Conservation (phyloP, 768 basidiomycete species). For the Candolleomyces eurysporus region DNA sequence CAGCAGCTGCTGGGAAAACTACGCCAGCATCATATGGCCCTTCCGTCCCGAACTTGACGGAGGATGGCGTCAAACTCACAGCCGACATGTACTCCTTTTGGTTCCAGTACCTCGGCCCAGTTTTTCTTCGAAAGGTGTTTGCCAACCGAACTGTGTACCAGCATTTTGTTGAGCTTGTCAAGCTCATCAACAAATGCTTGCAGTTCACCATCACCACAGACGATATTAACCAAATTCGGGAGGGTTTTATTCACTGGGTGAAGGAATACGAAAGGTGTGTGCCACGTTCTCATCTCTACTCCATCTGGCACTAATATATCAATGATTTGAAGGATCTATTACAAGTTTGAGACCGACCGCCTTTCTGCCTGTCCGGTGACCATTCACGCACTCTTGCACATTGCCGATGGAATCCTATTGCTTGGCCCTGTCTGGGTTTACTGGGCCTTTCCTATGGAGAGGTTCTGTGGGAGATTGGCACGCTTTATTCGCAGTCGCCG, state of each 20-base stretch:
- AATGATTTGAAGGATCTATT: conserved; percentile 32
- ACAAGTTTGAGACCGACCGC: conserved; percentile 21
- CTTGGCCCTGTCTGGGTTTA: conserved; percentile 36
- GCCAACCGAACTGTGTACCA: conserved; percentile 31
- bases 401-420: conserved; percentile 29
- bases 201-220: conserved; percentile 27
- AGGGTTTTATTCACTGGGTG: conserved; percentile 36
- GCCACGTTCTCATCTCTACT: neutral
- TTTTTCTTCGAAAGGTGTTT: conserved; percentile 34
- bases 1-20: conserved; percentile 26
- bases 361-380: conserved; percentile 28
- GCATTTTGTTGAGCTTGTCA: conserved; percentile 40
- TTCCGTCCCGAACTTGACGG: conserved; percentile 25
- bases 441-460: conserved; percentile 41
- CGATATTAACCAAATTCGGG: conserved; percentile 23
- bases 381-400: conserved; percentile 34
- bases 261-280: conserved; percentile 35
- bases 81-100: conserved; percentile 42
- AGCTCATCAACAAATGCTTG: conserved; percentile 33
- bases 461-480: conserved; percentile 27
- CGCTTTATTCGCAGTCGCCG: conserved; percentile 25
- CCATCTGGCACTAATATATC: neutral
- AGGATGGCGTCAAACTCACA: conserved; percentile 12
- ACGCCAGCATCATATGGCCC: conserved; percentile 39
- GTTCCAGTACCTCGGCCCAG: conserved; percentile 36